These are phyloP conservation scores for Podospora tetraspora DNA, from an alignment of 495 filamentous ascomycete species.

Conservation along the genomic window DNA sequence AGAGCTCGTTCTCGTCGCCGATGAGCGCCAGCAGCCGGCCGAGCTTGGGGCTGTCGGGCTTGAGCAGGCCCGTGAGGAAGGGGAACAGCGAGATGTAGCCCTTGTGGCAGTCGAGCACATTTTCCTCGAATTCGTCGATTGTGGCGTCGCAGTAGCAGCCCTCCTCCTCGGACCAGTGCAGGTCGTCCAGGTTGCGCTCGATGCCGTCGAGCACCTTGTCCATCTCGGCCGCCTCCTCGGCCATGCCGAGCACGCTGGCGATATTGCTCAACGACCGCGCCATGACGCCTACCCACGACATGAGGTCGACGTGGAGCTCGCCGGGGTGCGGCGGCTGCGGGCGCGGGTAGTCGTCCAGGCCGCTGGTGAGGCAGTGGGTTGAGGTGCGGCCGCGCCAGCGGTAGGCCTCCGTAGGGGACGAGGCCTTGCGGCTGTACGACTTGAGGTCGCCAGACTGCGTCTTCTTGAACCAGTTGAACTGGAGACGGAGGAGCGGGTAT, in stretches of 20 bases:
- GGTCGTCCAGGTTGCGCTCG: slow-evolving; percentile 79
- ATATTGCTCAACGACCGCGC: slow-evolving; percentile 73
- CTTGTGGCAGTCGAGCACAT: slow-evolving; percentile 85
- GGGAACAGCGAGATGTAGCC: slow-evolving; percentile 94
- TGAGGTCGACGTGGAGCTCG: slow-evolving; percentile 90
- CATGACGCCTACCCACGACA: slow-evolving; percentile 97
- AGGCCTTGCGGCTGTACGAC: slow-evolving; percentile 81
- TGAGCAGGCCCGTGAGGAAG: slow-evolving; percentile 73
- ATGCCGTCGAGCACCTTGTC: slow-evolving; percentile 72
- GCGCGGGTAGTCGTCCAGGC: slow-evolving; percentile 92
- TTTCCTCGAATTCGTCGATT: slow-evolving; percentile 92
- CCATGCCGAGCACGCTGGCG: slow-evolving; percentile 62
- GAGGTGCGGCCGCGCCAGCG: slow-evolving; percentile 90
- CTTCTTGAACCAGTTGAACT: slow-evolving; percentile 90
- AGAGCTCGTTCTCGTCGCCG: slow-evolving; percentile 75
- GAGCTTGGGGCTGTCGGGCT: slow-evolving; percentile 64
- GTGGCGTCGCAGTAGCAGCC: slow-evolving; percentile 92
- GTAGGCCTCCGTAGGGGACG: slow-evolving; percentile 83
- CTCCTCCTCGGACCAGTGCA: slow-evolving; percentile 80
- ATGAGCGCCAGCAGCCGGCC: slow-evolving; percentile 72
- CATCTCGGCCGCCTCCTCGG: slow-evolving; percentile 69
- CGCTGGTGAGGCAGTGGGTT: slow-evolving; percentile 83
- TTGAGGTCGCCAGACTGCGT: slow-evolving; percentile 90
- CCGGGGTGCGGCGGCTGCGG: slow-evolving; percentile 95
- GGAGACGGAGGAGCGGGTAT: slow-evolving; percentile 87